Base-by-base conservation (phyloP, 768 basidiomycete species). In the Mrakia frigida region DNA sequence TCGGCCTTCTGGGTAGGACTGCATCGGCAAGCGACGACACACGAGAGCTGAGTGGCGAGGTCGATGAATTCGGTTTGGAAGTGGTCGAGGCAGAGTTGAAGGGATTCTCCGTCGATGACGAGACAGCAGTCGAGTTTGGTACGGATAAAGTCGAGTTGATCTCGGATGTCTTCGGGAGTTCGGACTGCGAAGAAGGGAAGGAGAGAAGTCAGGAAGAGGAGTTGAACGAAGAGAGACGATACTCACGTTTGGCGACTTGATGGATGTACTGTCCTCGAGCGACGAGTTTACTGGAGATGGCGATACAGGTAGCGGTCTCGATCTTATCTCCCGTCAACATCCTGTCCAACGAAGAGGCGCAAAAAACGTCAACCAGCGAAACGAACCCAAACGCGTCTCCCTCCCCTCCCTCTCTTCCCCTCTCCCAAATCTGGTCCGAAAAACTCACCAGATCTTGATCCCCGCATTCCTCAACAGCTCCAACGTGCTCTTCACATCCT, bases 241-340 rank as follows among this genome's bases (percentile, higher is more conserved):
- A 76, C 88, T 77, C 79, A 98, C 97, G 83, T 84, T 97, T 98
- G 10, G 96, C 88, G 67, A 98, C 90, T 81, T 97, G 94, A 81
- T 98, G 94, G 46, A 99, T 97, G 82, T 97, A 98, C 83, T 99
- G 97, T 80, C 94, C 94, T 80, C 97, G 87, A 33, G 93, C 91
- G 11, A 98, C 97, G 70, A 98, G 85, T 82, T 98, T 98, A 10
- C 93, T 97, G 52, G 94, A 97, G 79, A 98, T 94, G 6, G 96
- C 95, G 81, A 99, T 99, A 83, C 94, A 96, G 52, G 95, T 90
- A 6, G 97, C 97, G 4, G 97, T 99, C 86, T 99, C 97, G 70
- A 98, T 93, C 86, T 98, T 99, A 84, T 99, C 97, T 1, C 97
- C 96, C 0, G 97, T 99, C 80, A 98, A 86, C 97, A 98, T 98